Evolutionary conservation across 2,329 filamentous ascomycete species (phyloP), one percentile per base, ranked within the genome.

Genomic region (Aspergillus candidus): DNA sequence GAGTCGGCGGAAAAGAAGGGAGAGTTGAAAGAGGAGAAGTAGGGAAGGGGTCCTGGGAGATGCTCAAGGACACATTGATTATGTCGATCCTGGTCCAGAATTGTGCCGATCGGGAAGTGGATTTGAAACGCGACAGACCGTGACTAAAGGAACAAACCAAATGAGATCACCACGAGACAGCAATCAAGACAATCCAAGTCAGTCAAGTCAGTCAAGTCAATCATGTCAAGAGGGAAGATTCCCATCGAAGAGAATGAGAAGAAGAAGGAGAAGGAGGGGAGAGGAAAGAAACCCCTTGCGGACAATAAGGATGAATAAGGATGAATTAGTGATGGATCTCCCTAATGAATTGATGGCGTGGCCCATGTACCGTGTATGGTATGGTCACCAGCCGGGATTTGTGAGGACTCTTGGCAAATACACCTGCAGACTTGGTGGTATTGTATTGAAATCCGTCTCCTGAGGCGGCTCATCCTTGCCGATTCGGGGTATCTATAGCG

Each of bases 51-150:
- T 47, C 56, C 54, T 46, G 34, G 33, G 38, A 43, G 51, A 52
- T 32, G 32, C 41, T 53, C 44, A 57, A 47, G 44, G 44, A 46
- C 43, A 46, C 57, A 50, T 50, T 34, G 41, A 47, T 44, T 31
- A 15, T 41, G 39, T 27, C 38, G 37, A 40, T 35, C 11, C 22
- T 10, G 7, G 22, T 8, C 18, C 22, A 10, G 8, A 27, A 8
- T 27, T 7, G 7, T 8, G 22, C 6, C 22, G 22, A 27, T 27
- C 22, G 22, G 22, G 22, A 27, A 27, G 22, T 27, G 22, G 22
- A 27, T 27, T 6, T 10, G 22, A 27, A 27, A 27, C 22, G 22
- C 22, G 22, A 27, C 22, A 27, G 22, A 4, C 5, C 4, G 18
- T 7, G 22, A 27, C 22, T 27, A 27, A 27, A 6, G 18, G 18